phyloP scores from a whole-genome alignment of 73 alveolate genomes.

The Paramecium primaurelia region DNA sequence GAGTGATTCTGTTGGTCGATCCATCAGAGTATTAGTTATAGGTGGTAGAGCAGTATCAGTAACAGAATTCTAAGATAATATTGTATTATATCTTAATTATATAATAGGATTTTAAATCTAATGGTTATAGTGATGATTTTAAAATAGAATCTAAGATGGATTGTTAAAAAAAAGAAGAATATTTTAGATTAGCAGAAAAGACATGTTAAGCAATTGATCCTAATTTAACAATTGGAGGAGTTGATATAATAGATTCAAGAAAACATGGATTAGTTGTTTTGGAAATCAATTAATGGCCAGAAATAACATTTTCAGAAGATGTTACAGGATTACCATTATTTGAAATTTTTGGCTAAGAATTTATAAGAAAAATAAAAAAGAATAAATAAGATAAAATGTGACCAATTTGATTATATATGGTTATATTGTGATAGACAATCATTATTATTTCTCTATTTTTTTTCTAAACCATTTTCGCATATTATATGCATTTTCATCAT shows the following conservation, averaged over 20 bases:
- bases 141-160: neutral
- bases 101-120: constrained; percentile 6
- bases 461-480: constrained; percentile 87
- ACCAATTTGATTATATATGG: neutral
- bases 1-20: neutral
- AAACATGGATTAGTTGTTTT: neutral
- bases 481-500: constrained; percentile 96
- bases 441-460: neutral
- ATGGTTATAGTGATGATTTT: constrained; percentile 16
- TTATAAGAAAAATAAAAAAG: neutral
- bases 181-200: neutral
- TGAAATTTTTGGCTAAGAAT: neutral
- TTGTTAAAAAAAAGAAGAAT: neutral
- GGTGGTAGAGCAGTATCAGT: constrained; percentile 25
- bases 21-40: neutral
- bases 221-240: neutral
- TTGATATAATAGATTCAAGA: neutral
- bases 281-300: constrained; percentile 34
- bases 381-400: neutral
- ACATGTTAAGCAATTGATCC: neutral
- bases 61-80: neutral
- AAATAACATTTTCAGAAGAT: neutral
- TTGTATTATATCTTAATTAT: neutral
- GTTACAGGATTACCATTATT: neutral
- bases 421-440: neutral